Evolutionary conservation across 768 basidiomycete genomes (phyloP), one percentile per base, ranked within the genome.

Genomic region (Holtermanniella nyarrowii): DNA sequence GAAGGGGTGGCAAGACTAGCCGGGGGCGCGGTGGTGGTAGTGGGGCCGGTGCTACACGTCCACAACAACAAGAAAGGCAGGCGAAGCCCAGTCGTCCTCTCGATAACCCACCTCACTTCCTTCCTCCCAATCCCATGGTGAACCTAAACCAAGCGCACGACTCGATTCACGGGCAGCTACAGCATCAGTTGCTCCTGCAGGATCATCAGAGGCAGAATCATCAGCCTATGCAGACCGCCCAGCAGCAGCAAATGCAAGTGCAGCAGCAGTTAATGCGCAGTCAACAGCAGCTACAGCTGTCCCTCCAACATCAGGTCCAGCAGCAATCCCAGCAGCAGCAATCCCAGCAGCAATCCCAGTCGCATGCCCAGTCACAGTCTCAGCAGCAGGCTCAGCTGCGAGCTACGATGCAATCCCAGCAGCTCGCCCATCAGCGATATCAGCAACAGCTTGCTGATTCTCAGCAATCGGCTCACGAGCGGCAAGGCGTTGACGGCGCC

Each of bases 51-150:
- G 41, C 51, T 18, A 18, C 44, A 13, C n/a, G n/a, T 7, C 31
- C 31, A 16, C 31, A 37, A 37, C 31, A 37, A 42, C 18, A 10
- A 11, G 27, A 5, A 13, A 16, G 11, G 18, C 5, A 44, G 18
- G 11, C 23, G 13, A 31, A 12, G 4, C 14, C 27, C 41, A 51
- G 26, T 42, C 50, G 20, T 37, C 42, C 46, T 42, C 55, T 7
- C 18, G 37, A 14, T 14, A 42, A 39, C 46, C 52, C 48, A 27
- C n/a, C 44, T 11, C 53, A 49, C 52, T 25, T 48, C 12, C 25
- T 53, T 20, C 55, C 54, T 25, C 27, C 26, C 2, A 56, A 56
- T 27, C 49, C 54, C 13, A 31, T 48, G 27, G 23, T 26, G 16
- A n/a, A n/a, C n/a, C n/a, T n/a, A n/a, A n/a, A 37, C 31, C 31